Evolutionary conservation across 192 early-diverging fungal genomes (phyloP).

Genomic region (Coemansia asiatica): DNA sequence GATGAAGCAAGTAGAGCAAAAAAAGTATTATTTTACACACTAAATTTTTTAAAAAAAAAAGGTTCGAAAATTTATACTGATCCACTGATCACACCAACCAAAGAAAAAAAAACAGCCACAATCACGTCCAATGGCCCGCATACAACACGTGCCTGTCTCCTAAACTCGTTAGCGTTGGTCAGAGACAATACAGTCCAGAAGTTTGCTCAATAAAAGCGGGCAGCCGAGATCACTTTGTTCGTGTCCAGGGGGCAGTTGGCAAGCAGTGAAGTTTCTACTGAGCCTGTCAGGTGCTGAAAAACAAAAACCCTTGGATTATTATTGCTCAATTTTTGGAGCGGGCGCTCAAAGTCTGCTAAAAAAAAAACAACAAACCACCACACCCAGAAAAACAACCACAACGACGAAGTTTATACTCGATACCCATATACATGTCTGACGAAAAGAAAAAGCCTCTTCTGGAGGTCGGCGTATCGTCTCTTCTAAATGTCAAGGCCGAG

Average conservation of each 20-base stretch:
- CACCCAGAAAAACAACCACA: background rate
- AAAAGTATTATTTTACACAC: background rate
- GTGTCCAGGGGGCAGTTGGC: constrained; percentile 36
- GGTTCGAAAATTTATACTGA: background rate
- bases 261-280: constrained; percentile 34
- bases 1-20: background rate
- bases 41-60: constrained; percentile 11
- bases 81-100: background rate
- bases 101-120: background rate
- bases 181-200: background rate
- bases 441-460: constrained; percentile 11
- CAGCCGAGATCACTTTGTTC: constrained; percentile 12
- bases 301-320: constrained; percentile 16
- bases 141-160: constrained; percentile 2
- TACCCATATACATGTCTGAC: constrained; percentile 2
- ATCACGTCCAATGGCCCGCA: background rate
- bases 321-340: constrained; percentile 50
- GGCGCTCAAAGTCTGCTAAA: constrained; percentile 8
- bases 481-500: constrained; percentile 10
- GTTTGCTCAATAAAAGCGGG: background rate
- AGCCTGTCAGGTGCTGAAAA: constrained; percentile 33
- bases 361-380: constrained; percentile 14
- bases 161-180: background rate
- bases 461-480: constrained; percentile 25
- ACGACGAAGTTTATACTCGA: background rate